phyloP scores from a whole-genome alignment of 495 filamentous ascomycete genomes.

The Patellaria atrata region DNA sequence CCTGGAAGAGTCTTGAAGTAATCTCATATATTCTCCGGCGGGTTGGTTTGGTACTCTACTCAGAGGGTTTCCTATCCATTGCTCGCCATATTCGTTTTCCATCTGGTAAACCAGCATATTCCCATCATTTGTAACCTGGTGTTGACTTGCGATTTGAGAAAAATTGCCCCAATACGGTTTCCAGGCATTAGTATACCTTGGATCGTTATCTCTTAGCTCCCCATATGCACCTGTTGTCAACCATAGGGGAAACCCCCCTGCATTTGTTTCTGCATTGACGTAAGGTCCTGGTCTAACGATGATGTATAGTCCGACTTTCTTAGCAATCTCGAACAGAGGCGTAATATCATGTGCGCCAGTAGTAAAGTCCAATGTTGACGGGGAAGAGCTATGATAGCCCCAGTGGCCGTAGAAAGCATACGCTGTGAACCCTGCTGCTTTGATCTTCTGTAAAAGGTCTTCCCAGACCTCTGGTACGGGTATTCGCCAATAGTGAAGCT shows the following conservation, averaged over 20 bases:
- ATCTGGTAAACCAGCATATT: slow-evolving; percentile 43
- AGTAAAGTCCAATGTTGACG: slow-evolving; percentile 37
- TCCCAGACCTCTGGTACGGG: slow-evolving; percentile 46
- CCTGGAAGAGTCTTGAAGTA: slow-evolving; percentile 35
- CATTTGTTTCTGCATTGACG: slow-evolving; percentile 35
- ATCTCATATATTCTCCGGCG: slow-evolving; percentile 41
- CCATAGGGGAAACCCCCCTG: slow-evolving; percentile 43
- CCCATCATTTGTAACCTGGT: slow-evolving; percentile 43
- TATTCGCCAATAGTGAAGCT: slow-evolving; percentile 44
- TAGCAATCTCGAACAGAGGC: slow-evolving; percentile 39
- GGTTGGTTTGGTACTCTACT: slow-evolving; percentile 33
- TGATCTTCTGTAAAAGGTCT: slow-evolving; percentile 48
- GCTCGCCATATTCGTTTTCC: slow-evolving; percentile 48
- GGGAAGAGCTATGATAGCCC: slow-evolving; percentile 40
- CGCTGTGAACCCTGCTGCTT: slow-evolving; percentile 43
- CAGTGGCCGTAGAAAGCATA: slow-evolving; percentile 43
- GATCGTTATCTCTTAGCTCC: slow-evolving; percentile 40
- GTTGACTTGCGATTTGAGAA: slow-evolving; percentile 34
- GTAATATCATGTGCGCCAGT: slow-evolving; percentile 40
- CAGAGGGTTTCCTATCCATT: slow-evolving; percentile 33
- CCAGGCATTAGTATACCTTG: slow-evolving; percentile 40
- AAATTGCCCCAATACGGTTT: slow-evolving; percentile 37
- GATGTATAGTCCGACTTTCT: slow-evolving; percentile 42
- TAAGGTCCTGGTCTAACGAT: slow-evolving; percentile 46
- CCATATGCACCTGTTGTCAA: slow-evolving; percentile 48